Base-by-base conservation (phyloP, 2,329 filamentous ascomycete species). In the Fusarium sp. region DNA sequence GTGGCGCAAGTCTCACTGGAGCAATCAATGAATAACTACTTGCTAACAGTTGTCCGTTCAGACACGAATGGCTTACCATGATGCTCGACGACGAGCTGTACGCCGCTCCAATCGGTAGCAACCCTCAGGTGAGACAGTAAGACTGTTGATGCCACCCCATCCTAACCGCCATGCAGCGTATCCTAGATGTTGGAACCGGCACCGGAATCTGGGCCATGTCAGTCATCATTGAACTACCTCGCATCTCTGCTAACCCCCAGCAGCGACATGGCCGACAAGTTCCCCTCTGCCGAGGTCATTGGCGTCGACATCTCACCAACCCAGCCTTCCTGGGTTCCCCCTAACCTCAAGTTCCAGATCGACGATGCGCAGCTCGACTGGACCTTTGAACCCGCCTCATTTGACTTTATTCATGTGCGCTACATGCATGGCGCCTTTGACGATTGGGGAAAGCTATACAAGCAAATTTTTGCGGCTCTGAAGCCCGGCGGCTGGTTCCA, bases 401-500 rank as follows among this genome's bases (percentile, higher is more conserved):
- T 70, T 10, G 67, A 70, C n/a, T 70, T 70, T 8, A 63, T 70
- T 2, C 67, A 70, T 10, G 31, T 70, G 1, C 62, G 67, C 2
- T 70, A 70, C 15, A 69, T 70, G 67, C 67, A 69, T 7, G 67
- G 67, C 0, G 65, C 67, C 4, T 66, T 70, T 16, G 58, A 70
- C 5, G 41, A 70, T 13, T 70, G 57, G 65, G 28, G 36, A 3
- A 66, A 43, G 11, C n/a, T 70, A 9, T 70, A 70, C 4, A n/a
- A 30, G 15, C 67, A 70, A 12, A 63, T 70, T 23, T 70, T 62
- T 30, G 51, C 51, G 6, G 41, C 44, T 1, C 11, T 70, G 11
- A 70, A 70, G 28, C 67, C 67, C 8, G 67, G 67, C 4, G 67
- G 67, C 8, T 70, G 67, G 65, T 66, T 69, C 30, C 65, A 70